Percentiles rank a stretch among this genome's conserved stretches.
phyloP scores from a whole-genome alignment of 208 protist species.

The Leishmania turanica region DNA sequence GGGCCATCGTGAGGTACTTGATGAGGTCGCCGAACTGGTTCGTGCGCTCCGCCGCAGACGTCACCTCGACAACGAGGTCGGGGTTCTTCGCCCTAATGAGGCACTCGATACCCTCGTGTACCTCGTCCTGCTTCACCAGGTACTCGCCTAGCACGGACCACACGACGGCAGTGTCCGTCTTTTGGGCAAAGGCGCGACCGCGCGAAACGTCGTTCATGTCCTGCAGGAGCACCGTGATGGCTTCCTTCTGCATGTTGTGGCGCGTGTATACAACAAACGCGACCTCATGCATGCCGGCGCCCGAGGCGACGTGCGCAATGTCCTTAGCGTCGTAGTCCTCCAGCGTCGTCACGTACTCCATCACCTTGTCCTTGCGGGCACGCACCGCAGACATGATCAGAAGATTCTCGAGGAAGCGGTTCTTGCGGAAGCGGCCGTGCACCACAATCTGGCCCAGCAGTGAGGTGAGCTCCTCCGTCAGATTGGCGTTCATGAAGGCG shows the following conservation, averaged over 20 bases:
- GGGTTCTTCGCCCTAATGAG: constrained; percentile 99
- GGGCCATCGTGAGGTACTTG: constrained; percentile 98
- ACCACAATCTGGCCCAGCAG: constrained; percentile 99
- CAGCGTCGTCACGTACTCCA: constrained; percentile 99
- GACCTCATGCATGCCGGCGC: constrained; percentile 96
- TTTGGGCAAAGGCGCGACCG: constrained; percentile 96
- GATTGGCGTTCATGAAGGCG: constrained; percentile 99
- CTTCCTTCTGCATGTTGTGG: constrained; percentile 96
- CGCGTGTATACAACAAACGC: constrained; percentile 99
- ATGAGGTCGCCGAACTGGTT: constrained; percentile 97
- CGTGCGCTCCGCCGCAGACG: constrained; percentile 89
- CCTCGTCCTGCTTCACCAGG: constrained; percentile 90
- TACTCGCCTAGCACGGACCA: constrained; percentile 96
- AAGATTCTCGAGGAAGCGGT: constrained; percentile 99
- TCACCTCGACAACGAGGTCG: constrained; percentile 92
- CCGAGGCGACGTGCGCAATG: constrained; percentile 97
- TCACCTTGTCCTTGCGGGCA: constrained; percentile 94
- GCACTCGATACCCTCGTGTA: constrained; percentile 97
- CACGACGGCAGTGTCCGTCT: constrained; percentile 92
- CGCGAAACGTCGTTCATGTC: constrained; percentile 96
- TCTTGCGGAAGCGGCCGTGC: constrained; percentile 97
- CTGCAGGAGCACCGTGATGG: constrained; percentile 97
- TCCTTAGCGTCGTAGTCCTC: constrained; percentile 99
- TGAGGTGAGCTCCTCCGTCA: constrained; percentile 99
- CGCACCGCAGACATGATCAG: constrained; percentile 99